Base-by-base conservation (phyloP, 2,329 filamentous ascomycete species). In the Setomelanomma holmii region DNA sequence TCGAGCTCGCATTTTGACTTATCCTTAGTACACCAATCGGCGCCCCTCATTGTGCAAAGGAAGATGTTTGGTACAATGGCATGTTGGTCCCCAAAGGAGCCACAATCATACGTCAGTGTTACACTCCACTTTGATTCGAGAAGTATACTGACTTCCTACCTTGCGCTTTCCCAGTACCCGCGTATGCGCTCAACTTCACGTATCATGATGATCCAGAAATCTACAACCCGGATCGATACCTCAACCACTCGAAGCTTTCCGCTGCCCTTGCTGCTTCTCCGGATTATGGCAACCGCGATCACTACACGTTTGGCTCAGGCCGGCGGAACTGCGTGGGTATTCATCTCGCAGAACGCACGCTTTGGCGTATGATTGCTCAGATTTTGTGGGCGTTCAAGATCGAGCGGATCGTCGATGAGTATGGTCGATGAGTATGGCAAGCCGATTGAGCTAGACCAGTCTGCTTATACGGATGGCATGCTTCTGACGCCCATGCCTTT, bases 401-500 rank as follows among this genome's bases (percentile, higher is more conserved):
- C n/a, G n/a, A n/a, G n/a, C n/a, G n/a, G n/a, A n/a, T n/a, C n/a
- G n/a, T n/a, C n/a, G n/a, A n/a, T n/a, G n/a, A n/a, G 24, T 30
- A 72, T 64, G 4, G 38, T 72, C 19, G 72, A 77, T 61, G 63
- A 66, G 24, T 55, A 72, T 19, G 81, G 81, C 0, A 75, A 74
- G n/a, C 69, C 76, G 30, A 72, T 81, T n/a, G 57, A 64, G 38
- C 27, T 69, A 0, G 67, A 75, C 45, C 56, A 56, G 1, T 45
- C 61, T 6, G 65, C 55, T 17, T 77, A 69, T 56, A 66, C 63
- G 40, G 67, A 74, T 21, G 75, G 73, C 0, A 68, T 79, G 22
- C 57, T 75, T 23, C 63, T 67, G 16, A 68, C 64, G 17, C 82
- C 82, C 4, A 75, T 77, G 60, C 79, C 80, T 0, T 86, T 84